Conservation (phyloP, 2,329 filamentous ascomycete genomes). For the Rhynchosporium agropyri region DNA sequence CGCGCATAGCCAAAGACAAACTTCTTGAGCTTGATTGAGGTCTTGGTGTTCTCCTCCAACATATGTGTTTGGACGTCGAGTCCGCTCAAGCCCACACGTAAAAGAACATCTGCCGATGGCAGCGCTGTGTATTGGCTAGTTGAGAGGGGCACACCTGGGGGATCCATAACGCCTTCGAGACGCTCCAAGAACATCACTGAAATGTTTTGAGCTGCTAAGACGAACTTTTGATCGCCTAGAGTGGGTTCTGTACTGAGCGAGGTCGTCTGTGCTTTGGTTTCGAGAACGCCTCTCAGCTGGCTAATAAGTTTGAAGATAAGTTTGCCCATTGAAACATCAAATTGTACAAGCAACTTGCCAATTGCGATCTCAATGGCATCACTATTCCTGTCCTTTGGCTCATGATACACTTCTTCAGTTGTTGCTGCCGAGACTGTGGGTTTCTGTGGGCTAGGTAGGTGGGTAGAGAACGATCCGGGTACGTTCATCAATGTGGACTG, state of each 20-base stretch:
- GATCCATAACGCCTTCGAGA: conserved; percentile 37
- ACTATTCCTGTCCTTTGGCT: neutral
- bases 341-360: conserved; percentile 37
- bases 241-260: conserved; percentile 18
- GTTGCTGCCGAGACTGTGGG: conserved; percentile 4
- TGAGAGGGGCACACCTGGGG: conserved; percentile 16
- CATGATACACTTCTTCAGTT: conserved; percentile 18
- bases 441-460: conserved; percentile 33
- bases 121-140: conserved; percentile 12
- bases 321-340: conserved; percentile 43
- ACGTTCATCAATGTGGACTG: conserved; percentile 52
- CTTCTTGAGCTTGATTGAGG: conserved; percentile 49
- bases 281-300: conserved; percentile 35
- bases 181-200: conserved; percentile 41
- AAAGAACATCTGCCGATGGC: conserved; percentile 37
- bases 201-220: conserved; percentile 36
- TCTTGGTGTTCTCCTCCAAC: conserved; percentile 31
- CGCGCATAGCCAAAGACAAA: conserved; percentile 65
- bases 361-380: conserved; percentile 39
- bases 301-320: conserved; percentile 39
- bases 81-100: conserved; percentile 38
- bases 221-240: conserved; percentile 25
- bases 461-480: conserved; percentile 63
- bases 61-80: conserved; percentile 33
- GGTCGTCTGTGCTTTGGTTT: conserved; percentile 20